Base-by-base conservation (phyloP, 139 green algal genomes). In the Ettlia oleoabundans region DNA sequence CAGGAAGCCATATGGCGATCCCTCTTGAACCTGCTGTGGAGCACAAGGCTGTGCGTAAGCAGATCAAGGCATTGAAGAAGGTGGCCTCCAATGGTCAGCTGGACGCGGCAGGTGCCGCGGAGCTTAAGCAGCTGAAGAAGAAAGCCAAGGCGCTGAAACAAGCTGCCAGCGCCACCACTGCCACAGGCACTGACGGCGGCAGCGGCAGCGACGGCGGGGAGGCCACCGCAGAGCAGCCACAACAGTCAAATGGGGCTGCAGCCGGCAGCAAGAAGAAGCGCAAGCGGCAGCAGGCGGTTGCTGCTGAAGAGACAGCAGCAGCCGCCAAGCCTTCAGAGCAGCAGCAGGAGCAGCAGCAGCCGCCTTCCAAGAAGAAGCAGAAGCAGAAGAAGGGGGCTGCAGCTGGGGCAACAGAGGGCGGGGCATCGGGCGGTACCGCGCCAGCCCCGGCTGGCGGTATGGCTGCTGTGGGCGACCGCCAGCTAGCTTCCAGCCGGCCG, bases 401-500 rank as follows among this genome's bases (percentile, higher is more conserved):
- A 37, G 80, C 13, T 15, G 64, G 28, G 21, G 41, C 53, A 22
- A 18, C 65, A 7, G 24, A 24, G 63, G 9, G 41, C 21, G 38
- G 41, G 71, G 30, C 24, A 15, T 77, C 5, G 69, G 83, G 19
- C 51, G 33, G 78, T 65, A 35, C 38, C 86, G 55, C 63, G 3
- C 37, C 28, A 38, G n/a, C n/a, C n/a, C 38, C 35, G 37, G 22
- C 51, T 7, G 62, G 24, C 61, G 43, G 40, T n/a, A 82, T 92
- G 65, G 91, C 91, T 15, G 71, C 53, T 18, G 92, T 95, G 1
- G 93, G 93, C 40, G 85, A 93, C 82, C 77, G 73, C 7, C 37
- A 78, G 21, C 80, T 94, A 28, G 91, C 92, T 13, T 40, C 73
- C 32, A 72, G 22, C n/a, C 72, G 82, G 26, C 88, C 89, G 28